These are phyloP conservation scores for Acmispon strigosus DNA, from an alignment of 306 rosid genomes.

Conservation along the genomic window DNA sequence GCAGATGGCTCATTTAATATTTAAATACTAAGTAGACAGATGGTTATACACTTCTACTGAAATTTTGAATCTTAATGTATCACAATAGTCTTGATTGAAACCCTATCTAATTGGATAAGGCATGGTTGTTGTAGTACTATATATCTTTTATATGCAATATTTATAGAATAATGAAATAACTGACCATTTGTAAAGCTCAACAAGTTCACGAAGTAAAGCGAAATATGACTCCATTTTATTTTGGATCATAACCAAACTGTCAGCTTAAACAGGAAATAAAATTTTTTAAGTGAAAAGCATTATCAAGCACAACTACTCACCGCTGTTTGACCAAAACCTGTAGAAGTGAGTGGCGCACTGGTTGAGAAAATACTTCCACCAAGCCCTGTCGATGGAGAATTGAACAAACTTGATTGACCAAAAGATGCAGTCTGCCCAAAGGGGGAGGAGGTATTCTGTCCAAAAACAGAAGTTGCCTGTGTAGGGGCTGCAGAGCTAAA, in stretches of 20 bases:
- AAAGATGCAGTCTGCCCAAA: slow-evolving; percentile 42
- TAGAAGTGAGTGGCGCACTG: slow-evolving; percentile 43
- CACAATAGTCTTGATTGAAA: not conserved
- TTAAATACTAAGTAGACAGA: not conserved
- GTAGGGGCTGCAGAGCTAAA: slow-evolving; percentile 50
- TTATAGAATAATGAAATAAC: not conserved
- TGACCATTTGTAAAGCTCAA: not conserved
- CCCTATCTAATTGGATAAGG: not conserved
- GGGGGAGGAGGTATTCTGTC: slow-evolving; percentile 38
- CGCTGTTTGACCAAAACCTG: slow-evolving; percentile 51
- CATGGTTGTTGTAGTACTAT: not conserved
- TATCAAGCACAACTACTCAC: slow-evolving; percentile 34
- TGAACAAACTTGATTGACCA: slow-evolving; percentile 43
- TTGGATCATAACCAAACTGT: not conserved
- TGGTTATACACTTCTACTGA: not conserved
- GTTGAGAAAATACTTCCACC: slow-evolving; percentile 49
- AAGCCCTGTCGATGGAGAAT: slow-evolving; percentile 47
- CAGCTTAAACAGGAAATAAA: not conserved
- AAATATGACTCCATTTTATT: not conserved
- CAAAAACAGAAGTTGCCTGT: slow-evolving; percentile 49
- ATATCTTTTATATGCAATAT: not conserved
- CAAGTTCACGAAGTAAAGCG: not conserved
- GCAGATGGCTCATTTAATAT: not conserved
- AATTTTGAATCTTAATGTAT: not conserved
- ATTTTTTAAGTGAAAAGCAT: not conserved